Evolutionary conservation across 148 eudicot species (phyloP), one percentile per base, ranked within the genome.

Genomic region (Selenicereus undatus): DNA sequence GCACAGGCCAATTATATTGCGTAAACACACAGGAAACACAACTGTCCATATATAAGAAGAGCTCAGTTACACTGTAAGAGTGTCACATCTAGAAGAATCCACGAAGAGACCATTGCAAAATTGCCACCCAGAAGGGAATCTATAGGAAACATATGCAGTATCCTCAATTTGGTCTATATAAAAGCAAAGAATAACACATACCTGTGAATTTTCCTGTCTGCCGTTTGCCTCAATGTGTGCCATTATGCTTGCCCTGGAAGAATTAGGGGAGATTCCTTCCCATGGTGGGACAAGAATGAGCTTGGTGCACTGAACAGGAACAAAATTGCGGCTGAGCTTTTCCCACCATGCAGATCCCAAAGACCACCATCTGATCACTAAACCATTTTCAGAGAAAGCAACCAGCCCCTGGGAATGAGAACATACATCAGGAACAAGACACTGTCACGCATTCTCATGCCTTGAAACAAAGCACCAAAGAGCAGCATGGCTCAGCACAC

Each of bases 341-440:
- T 96, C 99, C 97, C 95, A 93, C 99, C 99, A 96, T 73, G 82
- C 95, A 62, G 93, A 83, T 86, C 97, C 98, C 83, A 96, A 81
- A 36, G 99, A 96, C 99, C 99, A 96, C 99, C 99, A 96, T 88
- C 98, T 88, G 64, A 96, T 91, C 87, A 93, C 90, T 87, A 96
- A 87, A 36, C 98, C 99, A 81, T 88, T 87, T 90, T 96, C 99
- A 50, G 99, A 96, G 77, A 96, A 96, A 71, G 98, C 99, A 76
- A 96, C 94, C 24, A 96, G 88, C 42, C 99, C 99, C 99, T 96
- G 89, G 75, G 78, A 81, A 32, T 62, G 24, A 71, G 73, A 65
- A 80, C 36, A 56, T 51, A 48, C 58, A 60, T 35, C 7, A 58
- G 76, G 74, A 70, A 42, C 72, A 75, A 32, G 68, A 71, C 24